Evolutionary conservation across 345 rosid genomes (phyloP).

Genomic region (Lumnitzera racemosa): DNA sequence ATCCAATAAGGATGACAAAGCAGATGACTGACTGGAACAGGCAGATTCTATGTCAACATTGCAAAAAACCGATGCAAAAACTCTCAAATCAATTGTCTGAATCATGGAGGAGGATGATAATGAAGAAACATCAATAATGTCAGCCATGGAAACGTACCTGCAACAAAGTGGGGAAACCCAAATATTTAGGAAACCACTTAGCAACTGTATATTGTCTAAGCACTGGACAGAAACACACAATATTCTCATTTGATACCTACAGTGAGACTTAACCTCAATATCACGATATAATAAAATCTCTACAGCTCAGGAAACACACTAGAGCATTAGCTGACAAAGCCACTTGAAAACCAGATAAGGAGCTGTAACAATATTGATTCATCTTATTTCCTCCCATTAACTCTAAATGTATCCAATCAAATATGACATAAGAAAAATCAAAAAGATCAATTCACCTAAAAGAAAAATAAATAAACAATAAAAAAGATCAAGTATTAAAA

Average conservation of each 20-base stretch:
- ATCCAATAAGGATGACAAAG: conserved; percentile 26
- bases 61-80: conserved; percentile 66
- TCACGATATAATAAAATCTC: too few species aligned
- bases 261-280: too few species aligned
- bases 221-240: neutral
- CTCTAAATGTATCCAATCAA: neutral
- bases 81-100: conserved; percentile 66
- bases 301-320: too few species aligned
- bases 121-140: conserved; percentile 64
- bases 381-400: too few species aligned
- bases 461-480: neutral
- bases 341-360: too few species aligned
- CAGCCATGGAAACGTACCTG: conserved; percentile 84
- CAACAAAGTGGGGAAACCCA: conserved; percentile 5
- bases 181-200: neutral
- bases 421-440: neutral
- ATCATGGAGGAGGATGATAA: conserved; percentile 50
- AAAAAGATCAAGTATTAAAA: too few species aligned
- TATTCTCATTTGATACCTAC: too few species aligned
- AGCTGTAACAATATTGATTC: too few species aligned
- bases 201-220: neutral
- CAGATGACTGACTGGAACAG: conserved; percentile 30
- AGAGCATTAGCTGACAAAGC: too few species aligned
- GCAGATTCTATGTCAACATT: conserved; percentile 37
- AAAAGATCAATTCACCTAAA: neutral